phyloP scores from a whole-genome alignment of 2,329 filamentous ascomycete genomes.

The Aspergillus arachidicola region DNA sequence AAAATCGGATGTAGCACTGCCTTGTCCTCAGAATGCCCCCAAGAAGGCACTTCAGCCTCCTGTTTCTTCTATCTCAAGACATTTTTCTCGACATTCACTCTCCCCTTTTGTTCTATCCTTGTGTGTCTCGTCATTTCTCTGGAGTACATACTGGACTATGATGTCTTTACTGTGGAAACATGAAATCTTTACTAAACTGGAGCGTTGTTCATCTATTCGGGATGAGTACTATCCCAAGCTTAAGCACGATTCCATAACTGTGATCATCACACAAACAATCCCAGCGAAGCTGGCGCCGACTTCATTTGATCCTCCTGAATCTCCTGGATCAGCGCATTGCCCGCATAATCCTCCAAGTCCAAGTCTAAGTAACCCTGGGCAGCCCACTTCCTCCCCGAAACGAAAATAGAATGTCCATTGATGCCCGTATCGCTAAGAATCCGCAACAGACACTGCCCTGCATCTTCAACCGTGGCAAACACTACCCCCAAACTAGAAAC shows the following conservation, averaged over 20 bases:
- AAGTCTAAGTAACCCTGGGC: conserved; percentile 37
- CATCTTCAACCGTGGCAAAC: conserved; percentile 6
- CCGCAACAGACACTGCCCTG: conserved; percentile 1
- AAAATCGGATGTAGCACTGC: neutral
- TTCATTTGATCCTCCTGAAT: conserved; percentile 31
- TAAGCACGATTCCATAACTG: too few relatives aligned
- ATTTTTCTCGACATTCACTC: too few relatives aligned
- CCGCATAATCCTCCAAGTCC: conserved; percentile 38
- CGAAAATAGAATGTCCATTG: conserved; percentile 38
- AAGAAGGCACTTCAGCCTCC: too few relatives aligned
- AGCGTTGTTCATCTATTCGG: too few relatives aligned
- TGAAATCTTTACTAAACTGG: too few relatives aligned
- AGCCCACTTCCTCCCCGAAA: conserved; percentile 36
- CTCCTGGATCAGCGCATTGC: conserved; percentile 26
- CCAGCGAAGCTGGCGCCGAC: conserved; percentile 23
- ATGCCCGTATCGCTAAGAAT: conserved; percentile 29
- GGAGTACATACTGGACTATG: too few relatives aligned
- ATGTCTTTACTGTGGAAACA: too few relatives aligned
- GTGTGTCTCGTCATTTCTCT: fast-evolving
- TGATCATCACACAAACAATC: conserved; percentile 15
- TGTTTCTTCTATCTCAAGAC: too few relatives aligned
- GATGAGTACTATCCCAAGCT: too few relatives aligned
- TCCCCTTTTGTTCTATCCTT: too few relatives aligned
- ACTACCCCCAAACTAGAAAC: neutral
- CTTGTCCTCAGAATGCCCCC: too few relatives aligned